Conservation (phyloP, 2,329 filamentous ascomycete species). For the Phyllachora maydis region DNA sequence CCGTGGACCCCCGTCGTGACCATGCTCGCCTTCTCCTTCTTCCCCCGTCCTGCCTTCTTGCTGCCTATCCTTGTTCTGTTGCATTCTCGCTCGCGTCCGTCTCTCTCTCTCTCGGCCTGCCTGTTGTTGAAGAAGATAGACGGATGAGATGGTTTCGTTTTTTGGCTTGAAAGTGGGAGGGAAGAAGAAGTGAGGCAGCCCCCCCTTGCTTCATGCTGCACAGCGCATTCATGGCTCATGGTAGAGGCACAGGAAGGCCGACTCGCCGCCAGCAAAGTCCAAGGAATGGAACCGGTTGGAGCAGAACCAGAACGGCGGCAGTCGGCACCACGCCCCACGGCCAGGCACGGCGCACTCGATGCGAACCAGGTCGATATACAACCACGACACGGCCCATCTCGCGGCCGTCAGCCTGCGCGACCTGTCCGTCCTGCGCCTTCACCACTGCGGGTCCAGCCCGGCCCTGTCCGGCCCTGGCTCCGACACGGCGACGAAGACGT, state of each 20-base stretch:
- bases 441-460: conserved; percentile 5
- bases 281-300: conserved; percentile 12
- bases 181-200: conserved; percentile 31
- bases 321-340: conserved; percentile 10
- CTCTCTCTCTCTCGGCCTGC: too few species aligned
- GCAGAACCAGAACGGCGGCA: conserved; percentile 11
- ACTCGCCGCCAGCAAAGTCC: conserved; percentile 4
- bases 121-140: too few species aligned
- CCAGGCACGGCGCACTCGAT: conserved; percentile 19
- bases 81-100: too few species aligned
- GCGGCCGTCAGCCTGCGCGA: conserved; percentile 23
- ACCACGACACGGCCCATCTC: conserved; percentile 15
- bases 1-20: too few species aligned
- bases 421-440: conserved; percentile 10
- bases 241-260: conserved; percentile 9
- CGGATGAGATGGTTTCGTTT: conserved; percentile 43
- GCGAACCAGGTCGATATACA: conserved; percentile 8
- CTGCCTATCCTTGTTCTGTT: too few species aligned
- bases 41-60: too few species aligned
- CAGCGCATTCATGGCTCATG: conserved; percentile 4
- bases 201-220: conserved; percentile 1
- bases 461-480: conserved; percentile 15
- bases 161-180: conserved; percentile 35
- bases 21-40: too few species aligned
- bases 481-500: conserved; percentile 16